Evolutionary conservation across 106 monocot genomes (phyloP).

Genomic region (Hemerocallis citrina): DNA sequence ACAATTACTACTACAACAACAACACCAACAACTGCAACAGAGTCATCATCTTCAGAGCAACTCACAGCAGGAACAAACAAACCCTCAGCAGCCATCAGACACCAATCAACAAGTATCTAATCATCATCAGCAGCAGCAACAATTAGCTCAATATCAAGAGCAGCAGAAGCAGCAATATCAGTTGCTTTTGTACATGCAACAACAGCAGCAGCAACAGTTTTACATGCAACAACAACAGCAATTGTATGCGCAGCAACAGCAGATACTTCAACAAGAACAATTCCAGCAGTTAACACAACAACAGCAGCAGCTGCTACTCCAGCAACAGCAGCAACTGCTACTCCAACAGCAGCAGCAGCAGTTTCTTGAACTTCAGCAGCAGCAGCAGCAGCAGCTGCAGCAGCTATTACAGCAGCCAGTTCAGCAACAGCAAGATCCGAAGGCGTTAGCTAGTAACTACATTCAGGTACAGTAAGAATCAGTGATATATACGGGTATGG

Average conservation of each 20-base stretch:
- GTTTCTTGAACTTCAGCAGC: conserved; percentile 39
- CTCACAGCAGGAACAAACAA: conserved; percentile 24
- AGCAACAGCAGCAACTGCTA: conserved; percentile 24
- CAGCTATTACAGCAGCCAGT: conserved; percentile 20
- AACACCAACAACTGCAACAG: conserved; percentile 13
- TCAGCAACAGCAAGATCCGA: conserved; percentile 24
- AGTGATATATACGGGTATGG: too few relatives aligned
- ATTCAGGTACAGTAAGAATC: conserved; percentile 2
- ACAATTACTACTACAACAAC: conserved; percentile 25
- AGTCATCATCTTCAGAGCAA: conserved; percentile 2
- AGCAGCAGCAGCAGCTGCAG: conserved; percentile 22
- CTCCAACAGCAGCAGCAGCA: conserved; percentile 33
- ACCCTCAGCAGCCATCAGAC: conserved; percentile 9
- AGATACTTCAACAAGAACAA: conserved; percentile 25
- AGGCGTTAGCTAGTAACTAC: conserved; percentile 9
- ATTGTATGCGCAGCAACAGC: conserved; percentile 15
- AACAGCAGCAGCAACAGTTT: conserved; percentile 13
- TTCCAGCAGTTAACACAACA: conserved; percentile 16
- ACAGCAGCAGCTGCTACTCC: conserved; percentile 13
- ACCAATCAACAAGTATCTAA: background rate
- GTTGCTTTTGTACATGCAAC: conserved; percentile 18
- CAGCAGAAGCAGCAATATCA: conserved; percentile 20
- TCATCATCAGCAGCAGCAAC: conserved; percentile 6
- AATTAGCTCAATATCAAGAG: conserved; percentile 7
- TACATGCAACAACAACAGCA: conserved; percentile 19